These are phyloP conservation scores for Elymus sibiricus DNA, from an alignment of 176 grass and related monocot species.

Conservation along the genomic window DNA sequence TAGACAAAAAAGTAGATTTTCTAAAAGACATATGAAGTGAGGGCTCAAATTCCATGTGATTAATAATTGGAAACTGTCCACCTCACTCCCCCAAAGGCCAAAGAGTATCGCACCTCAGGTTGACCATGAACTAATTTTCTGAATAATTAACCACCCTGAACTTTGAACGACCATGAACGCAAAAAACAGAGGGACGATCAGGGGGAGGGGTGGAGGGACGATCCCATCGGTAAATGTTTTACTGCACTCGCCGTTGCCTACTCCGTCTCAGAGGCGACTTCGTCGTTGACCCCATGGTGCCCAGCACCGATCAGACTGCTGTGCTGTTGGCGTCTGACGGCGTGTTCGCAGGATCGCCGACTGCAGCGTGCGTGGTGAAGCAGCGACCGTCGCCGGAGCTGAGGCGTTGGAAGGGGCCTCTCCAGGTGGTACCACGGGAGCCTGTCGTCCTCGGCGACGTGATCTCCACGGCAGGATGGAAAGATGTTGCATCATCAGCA, in stretches of 20 bases:
- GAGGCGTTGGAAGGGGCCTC: too few relatives aligned
- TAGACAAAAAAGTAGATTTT: conserved; percentile 18
- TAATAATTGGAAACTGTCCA: not conserved
- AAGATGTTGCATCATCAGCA: too few relatives aligned
- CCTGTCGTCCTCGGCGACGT: too few relatives aligned
- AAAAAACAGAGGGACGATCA: too few relatives aligned
- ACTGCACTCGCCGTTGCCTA: too few relatives aligned
- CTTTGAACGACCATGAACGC: not conserved
- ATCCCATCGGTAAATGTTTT: too few relatives aligned
- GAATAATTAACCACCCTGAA: not conserved
- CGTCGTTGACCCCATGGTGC: too few relatives aligned
- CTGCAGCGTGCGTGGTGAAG: not conserved
- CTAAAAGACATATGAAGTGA: not conserved
- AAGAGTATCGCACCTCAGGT: not conserved
- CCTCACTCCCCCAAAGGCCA: not conserved
- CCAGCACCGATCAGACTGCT: not conserved
- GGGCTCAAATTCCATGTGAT: not conserved
- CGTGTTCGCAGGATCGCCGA: too few relatives aligned
- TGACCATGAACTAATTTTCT: not conserved
- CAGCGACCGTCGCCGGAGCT: not conserved
- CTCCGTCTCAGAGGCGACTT: too few relatives aligned
- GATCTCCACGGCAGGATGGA: too few relatives aligned
- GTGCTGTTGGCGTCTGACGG: not conserved
- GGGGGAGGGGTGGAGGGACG: too few relatives aligned
- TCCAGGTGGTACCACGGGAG: too few relatives aligned